Percentiles rank a stretch among this genome's conserved stretches.
phyloP scores from a whole-genome alignment of 257 asterid genomes.

The Misopates orontium region DNA sequence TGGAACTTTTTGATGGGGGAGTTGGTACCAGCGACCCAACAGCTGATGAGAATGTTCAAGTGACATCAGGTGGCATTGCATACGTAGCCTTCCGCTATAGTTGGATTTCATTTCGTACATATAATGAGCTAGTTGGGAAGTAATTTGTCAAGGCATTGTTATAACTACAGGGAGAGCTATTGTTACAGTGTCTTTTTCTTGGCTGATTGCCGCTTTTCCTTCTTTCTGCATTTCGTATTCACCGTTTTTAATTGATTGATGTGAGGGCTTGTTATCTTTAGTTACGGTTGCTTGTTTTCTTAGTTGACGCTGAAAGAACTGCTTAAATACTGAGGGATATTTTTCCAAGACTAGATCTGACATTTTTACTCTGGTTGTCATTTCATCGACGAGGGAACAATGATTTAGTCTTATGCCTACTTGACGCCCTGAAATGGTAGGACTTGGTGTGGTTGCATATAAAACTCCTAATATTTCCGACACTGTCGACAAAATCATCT shows the following conservation, averaged over 20 bases:
- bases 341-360: neutral
- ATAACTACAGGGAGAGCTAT: too few relatives aligned
- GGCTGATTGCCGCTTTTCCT: conserved; percentile 6
- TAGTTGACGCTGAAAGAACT: neutral
- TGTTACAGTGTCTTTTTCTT: neutral
- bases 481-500: neutral
- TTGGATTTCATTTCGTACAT: conserved; percentile 15
- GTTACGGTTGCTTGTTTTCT: neutral
- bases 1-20: conserved; percentile 94
- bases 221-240: neutral
- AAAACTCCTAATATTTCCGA: neutral
- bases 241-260: neutral
- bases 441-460: neutral
- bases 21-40: conserved; percentile 76
- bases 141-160: conserved; percentile 12
- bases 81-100: conserved; percentile 7
- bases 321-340: neutral
- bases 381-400: neutral
- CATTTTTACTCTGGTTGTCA: neutral
- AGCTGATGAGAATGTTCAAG: conserved; percentile 81
- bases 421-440: neutral
- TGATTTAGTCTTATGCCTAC: neutral
- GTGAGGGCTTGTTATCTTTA: neutral
- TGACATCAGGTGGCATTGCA: conserved; percentile 77
- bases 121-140: conserved; percentile 19